These are phyloP conservation scores for Apiospora marii DNA, from an alignment of 2,329 filamentous ascomycete species.

Conservation along the genomic window DNA sequence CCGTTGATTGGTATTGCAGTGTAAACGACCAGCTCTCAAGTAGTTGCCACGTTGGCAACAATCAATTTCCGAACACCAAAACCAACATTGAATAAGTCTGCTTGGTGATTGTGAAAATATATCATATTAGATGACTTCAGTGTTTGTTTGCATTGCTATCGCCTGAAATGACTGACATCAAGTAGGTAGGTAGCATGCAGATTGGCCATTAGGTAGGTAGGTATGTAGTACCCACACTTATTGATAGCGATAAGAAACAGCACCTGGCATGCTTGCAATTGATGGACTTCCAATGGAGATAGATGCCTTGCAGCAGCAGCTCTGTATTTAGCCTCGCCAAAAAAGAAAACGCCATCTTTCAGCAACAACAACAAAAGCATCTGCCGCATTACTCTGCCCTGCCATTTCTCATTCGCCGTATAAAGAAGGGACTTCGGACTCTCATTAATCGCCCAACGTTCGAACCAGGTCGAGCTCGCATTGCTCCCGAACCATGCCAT, in stretches of 20 bases:
- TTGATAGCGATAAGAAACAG: slow-evolving; percentile 16
- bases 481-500: slow-evolving; percentile 52
- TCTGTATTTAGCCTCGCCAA: neutral
- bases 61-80: too few relatives aligned
- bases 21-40: too few relatives aligned
- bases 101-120: too few relatives aligned
- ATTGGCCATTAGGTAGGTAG: too few relatives aligned
- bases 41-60: too few relatives aligned
- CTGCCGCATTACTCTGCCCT: neutral
- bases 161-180: neutral
- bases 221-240: neutral
- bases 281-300: neutral
- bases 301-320: neutral
- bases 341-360: neutral
- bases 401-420: too few relatives aligned
- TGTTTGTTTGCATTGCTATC: too few relatives aligned
- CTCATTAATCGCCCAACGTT: neutral
- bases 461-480: neutral
- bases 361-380: neutral
- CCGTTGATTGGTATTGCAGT: too few relatives aligned
- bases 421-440: neutral
- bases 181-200: neutral
- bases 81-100: too few relatives aligned
- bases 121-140: too few relatives aligned
- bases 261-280: neutral